These are phyloP conservation scores for Iris pallida DNA, from an alignment of 116 monocot species.

Conservation along the genomic window DNA sequence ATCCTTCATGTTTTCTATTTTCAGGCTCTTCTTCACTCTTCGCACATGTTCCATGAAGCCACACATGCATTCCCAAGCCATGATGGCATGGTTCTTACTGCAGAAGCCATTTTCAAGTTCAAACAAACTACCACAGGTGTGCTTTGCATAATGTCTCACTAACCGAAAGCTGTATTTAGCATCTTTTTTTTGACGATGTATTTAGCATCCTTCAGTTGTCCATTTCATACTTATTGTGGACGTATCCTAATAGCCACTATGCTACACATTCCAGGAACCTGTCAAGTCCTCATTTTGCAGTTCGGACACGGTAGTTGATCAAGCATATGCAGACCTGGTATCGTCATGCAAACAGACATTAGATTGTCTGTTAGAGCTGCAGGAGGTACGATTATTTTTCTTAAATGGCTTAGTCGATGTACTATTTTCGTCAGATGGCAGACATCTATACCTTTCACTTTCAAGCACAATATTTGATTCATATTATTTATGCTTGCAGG, in stretches of 20 bases:
- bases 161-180: background rate
- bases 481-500: conserved; percentile 35
- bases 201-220: background rate
- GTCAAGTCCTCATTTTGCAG: conserved; percentile 52
- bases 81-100: conserved; percentile 85
- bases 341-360: conserved; percentile 56
- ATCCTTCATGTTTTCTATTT: background rate
- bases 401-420: background rate
- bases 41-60: too few relatives aligned
- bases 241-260: background rate
- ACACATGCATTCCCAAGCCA: too few relatives aligned
- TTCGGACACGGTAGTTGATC: conserved; percentile 35
- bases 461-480: background rate
- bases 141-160: background rate
- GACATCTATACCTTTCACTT: background rate
- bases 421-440: background rate
- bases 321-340: conserved; percentile 65
- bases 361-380: conserved; percentile 59
- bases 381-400: conserved; percentile 48
- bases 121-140: conserved; percentile 84
- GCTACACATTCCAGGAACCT: conserved; percentile 58
- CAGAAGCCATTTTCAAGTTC: conserved; percentile 82
- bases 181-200: too few relatives aligned
- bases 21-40: conserved; percentile 68
- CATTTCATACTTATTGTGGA: background rate